Base-by-base conservation (phyloP, 2,329 filamentous ascomycete species). In the Claviceps monticola region DNA sequence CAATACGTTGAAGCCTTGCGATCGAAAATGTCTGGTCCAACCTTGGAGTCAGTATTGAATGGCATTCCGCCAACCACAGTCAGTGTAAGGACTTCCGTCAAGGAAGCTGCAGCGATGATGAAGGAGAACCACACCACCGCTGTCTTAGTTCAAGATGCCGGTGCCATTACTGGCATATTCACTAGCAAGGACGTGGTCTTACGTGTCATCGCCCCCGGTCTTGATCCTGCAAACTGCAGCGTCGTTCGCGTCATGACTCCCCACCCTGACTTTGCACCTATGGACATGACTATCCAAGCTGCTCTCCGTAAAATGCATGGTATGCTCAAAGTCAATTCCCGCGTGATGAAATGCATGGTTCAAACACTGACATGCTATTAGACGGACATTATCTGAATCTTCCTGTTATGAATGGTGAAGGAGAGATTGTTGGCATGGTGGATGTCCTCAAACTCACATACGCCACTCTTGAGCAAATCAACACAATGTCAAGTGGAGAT, bases 201-300 rank as follows among this genome's bases (percentile, higher is more conserved):
- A 53, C 88, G 93, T 68, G 93, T 98, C 55, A 98, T 98, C 71
- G 93, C 93, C 51, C 93, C 93, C 48, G 93, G 93, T 17, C 78
- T 98, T 54, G 93, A 98, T 67, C 93, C 93, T 46, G 78, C 82
- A 54, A 97, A 85, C 63, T 98, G 93, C 78, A 97, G 91, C 66
- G 93, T 98, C 55, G 91, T 98, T 58, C 84, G 93, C 61, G 93
- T 98, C 59, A 98, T 98, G 93, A 98, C 93, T 37, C 93, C 93
- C 57, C 93, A 98, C 66, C 93, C 93, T 6, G 93, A 98, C 68
- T 98, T 98, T 78, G 93, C 93, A 52, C 90, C 93, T 34, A 88
- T 95, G 73, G 91, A 97, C 68, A 97, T 98, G 93, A 97, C 84
- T 68, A 97, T 98, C 64, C 93, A 98, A 72, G 88, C 91, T 59